Evolutionary conservation across 805 yeast genomes (phyloP), one percentile per base, ranked within the genome.

Genomic region (Starmerella stigmatis): DNA sequence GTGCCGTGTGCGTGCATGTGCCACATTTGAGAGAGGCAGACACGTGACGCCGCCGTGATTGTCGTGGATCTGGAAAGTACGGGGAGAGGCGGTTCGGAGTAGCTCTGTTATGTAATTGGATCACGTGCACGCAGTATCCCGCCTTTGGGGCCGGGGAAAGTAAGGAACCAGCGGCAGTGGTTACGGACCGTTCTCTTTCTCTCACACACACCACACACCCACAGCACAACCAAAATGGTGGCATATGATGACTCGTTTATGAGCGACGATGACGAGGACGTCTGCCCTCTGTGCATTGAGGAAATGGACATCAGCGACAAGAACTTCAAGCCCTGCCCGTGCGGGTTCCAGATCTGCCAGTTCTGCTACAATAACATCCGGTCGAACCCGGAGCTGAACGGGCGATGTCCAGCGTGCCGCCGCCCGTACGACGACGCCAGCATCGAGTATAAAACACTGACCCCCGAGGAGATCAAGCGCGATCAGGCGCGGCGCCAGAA

Each of bases 311-410:
- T 89, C 39, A 82, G 94, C 15, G 98, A 92, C 65, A 86, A 83
- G 60, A 85, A 86, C 67, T 92, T 92, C 72, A 86, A 82, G 64
- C 99, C 99, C n/a, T 92, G 99, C 70, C 97, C 97, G 1, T 92
- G 99, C 68, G 99, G 99, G 16, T 92, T 92, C 60, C 96, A 94
- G 63, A 84, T 92, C 47, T 92, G 99, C 64, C 97, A 89, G 71
- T 92, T 92, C 62, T 92, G 99, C 64, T 92, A 89, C 71, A 92
- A 92, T 67, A 89, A 88, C 63, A 92, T 92, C 58, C 75, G 96
- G 53, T 92, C 86, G 53, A 89, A 89, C 57, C 96, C 96, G 1
- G 96, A 92, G 62, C 69, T 89, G 51, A 88, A 88, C 61, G 97
- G 96, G 3, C 76, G 86, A 55, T 92, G 99, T 67, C 99, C 99